These are phyloP conservation scores for Rhizophagus sp. DNA, from an alignment of 192 early-diverging fungal genomes.

Conservation along the genomic window DNA sequence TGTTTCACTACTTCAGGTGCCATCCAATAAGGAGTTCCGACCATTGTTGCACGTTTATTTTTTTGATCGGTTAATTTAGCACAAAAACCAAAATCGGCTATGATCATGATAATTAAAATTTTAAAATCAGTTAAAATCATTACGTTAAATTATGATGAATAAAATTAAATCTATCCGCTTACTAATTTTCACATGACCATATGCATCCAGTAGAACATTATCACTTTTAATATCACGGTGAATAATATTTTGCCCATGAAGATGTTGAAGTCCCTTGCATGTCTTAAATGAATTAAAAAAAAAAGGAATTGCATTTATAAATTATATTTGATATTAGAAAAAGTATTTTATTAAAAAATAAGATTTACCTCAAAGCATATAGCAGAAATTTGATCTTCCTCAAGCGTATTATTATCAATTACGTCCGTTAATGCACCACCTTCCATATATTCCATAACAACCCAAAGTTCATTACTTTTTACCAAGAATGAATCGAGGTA, in stretches of 20 bases:
- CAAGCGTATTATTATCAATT: constrained; percentile 91
- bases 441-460: constrained; percentile 99
- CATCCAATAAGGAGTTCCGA: constrained; percentile 98
- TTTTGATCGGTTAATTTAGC: constrained; percentile 83
- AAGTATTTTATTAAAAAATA: not conserved
- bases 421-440: constrained; percentile 96
- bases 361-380: constrained; percentile 83
- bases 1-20: constrained; percentile 94
- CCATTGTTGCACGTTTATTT: constrained; percentile 82
- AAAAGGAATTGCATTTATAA: not conserved
- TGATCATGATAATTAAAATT: not conserved
- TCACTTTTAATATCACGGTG: constrained; percentile 93
- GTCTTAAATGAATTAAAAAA: constrained; percentile 47
- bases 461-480: constrained; percentile 85
- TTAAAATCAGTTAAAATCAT: not conserved
- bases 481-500: constrained; percentile 91
- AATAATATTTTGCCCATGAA: constrained; percentile 82
- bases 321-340: not conserved
- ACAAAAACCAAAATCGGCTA: constrained; percentile 95
- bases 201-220: constrained; percentile 84
- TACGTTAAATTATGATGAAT: not conserved
- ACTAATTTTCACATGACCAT: constrained; percentile 84
- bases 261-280: constrained; percentile 72
- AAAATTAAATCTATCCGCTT: constrained; percentile 53
- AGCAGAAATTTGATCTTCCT: constrained; percentile 92